Evolutionary conservation across 2,329 filamentous ascomycete genomes (phyloP), one percentile per base, ranked within the genome.

Genomic region (Alternaria incomplexa): DNA sequence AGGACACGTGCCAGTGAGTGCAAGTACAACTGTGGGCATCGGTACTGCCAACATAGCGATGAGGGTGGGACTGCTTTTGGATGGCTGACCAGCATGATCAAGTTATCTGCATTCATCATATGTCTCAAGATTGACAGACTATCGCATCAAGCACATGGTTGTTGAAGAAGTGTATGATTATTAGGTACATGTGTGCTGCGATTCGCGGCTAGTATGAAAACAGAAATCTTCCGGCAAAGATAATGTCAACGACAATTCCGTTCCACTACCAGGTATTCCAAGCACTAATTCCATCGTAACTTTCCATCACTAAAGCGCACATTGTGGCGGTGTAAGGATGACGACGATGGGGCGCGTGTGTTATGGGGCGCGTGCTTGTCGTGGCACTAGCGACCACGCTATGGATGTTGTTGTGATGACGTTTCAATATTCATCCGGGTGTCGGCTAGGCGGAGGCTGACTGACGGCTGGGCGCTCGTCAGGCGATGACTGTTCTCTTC

Each of bases 401-500:
- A 15, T 62, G 32, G 50, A 45, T 58, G 54, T 28, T 30, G 55
- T 62, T 25, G 45, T 50, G 26, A 58, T 56, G 56, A 63, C 56
- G 56, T 60, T 50, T 25, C 48, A 25, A 47, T 32, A 43, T 40
- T 32, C n/a, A 26, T 48, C 30, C 15, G 44, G 15, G 26, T 47
- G 48, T 54, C 17, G 48, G 55, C 55, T 54, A 48, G 13, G 60
- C 43, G 23, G 25, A 22, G 46, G 46, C 10, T n/a, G 23, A 28
- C 36, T 52, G 22, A 51, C 45, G 17, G 56, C 22, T 46, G 51
- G 40, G 28, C 44, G 45, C 22, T 55, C 28, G 26, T 63, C 23
- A 44, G 43, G 45, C 36, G n/a, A 46, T 20, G 51, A 63, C 56
- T 40, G 25, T 15, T 63, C 70, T 71, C 73, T 74, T 76, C 74